Conservation (phyloP, 495 filamentous ascomycete species). For the Xylaria longipes region DNA sequence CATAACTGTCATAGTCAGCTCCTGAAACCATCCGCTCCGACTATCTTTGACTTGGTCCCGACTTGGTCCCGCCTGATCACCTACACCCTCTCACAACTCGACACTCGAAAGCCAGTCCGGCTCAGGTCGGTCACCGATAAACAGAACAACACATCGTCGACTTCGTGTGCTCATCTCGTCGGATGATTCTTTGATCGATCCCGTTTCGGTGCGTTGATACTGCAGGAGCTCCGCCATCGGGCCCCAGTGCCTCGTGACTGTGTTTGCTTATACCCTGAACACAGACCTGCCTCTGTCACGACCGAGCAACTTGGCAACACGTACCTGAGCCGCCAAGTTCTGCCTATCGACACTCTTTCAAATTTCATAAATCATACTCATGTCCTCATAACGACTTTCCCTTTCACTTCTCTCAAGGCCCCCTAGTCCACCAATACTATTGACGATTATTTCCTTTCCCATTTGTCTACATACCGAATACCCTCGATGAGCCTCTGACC, state of each 20-base stretch:
- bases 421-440: constrained; percentile 51
- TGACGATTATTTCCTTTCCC: constrained; percentile 59
- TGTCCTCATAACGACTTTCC: constrained; percentile 72
- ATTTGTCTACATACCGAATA: constrained; percentile 63
- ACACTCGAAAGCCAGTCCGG: constrained; percentile 5
- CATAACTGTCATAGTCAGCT: constrained; percentile 24
- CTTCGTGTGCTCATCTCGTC: constrained; percentile 19
- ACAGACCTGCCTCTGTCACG: constrained; percentile 38
- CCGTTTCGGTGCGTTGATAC: constrained; percentile 51
- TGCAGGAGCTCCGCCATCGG: constrained; percentile 36
- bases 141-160: constrained; percentile 27
- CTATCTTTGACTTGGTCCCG: constrained; percentile 16
- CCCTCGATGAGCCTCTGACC: constrained; percentile 72
- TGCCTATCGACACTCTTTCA: constrained; percentile 49
- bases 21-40: constrained; percentile 4
- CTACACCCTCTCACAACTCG: constrained; percentile 20
- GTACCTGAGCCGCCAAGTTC: constrained; percentile 36
- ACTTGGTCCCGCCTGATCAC: constrained; percentile 10
- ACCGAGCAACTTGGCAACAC: constrained; percentile 29
- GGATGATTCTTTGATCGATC: constrained; percentile 34
- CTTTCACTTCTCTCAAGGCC: constrained; percentile 60
- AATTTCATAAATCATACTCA: constrained; percentile 59
- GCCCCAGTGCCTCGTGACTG: constrained; percentile 45
- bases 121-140: constrained; percentile 35
- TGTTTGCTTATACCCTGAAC: constrained; percentile 33